Percentiles rank a stretch among this genome's conserved stretches.
phyloP scores from a whole-genome alignment of 257 asterid genomes.

The Schizonepeta tenuifolia region DNA sequence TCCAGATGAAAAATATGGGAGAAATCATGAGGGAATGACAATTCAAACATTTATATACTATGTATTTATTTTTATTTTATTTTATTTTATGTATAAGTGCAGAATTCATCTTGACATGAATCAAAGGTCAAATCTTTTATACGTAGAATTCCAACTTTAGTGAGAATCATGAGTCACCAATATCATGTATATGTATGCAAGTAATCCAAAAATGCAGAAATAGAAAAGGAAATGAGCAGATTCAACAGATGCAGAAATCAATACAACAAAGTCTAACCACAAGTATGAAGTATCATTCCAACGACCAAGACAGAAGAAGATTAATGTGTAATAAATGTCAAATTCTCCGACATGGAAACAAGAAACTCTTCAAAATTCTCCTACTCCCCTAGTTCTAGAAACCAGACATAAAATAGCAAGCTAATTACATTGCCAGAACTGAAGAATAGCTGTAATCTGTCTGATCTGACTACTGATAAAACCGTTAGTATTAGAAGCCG shows the following conservation, averaged over 20 bases:
- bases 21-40: too few relatives aligned
- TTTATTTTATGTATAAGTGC: too few relatives aligned
- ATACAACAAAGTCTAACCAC: not conserved
- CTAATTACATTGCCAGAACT: not conserved
- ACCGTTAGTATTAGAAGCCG: too few relatives aligned
- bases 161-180: too few relatives aligned
- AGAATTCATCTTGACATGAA: too few relatives aligned
- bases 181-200: too few relatives aligned
- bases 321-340: not conserved
- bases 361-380: not conserved
- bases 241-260: not conserved
- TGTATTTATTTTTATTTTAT: too few relatives aligned
- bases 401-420: not conserved
- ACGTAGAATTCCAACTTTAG: not conserved
- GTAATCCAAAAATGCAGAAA: slow-evolving; percentile 11
- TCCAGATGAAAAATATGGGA: too few relatives aligned
- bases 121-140: not conserved
- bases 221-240: not conserved
- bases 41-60: too few relatives aligned
- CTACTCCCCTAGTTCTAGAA: not conserved
- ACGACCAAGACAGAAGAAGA: not conserved
- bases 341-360: not conserved
- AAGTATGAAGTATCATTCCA: not conserved
- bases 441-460: not conserved
- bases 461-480: too few relatives aligned